Conservation (phyloP, 2,329 filamentous ascomycete species). For the Teratosphaeria pseudoeucalypti region DNA sequence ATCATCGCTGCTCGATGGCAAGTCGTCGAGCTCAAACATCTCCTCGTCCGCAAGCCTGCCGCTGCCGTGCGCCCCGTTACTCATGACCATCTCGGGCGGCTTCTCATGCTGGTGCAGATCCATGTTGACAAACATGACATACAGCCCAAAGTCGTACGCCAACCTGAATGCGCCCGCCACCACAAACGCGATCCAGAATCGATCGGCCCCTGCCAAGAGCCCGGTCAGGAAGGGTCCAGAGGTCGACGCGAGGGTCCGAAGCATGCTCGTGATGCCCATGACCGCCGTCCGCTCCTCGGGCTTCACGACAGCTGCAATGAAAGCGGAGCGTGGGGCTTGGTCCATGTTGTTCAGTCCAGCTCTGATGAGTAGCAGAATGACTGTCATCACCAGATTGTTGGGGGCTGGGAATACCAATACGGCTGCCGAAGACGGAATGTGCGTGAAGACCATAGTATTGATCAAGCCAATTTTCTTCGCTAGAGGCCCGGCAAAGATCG, state of each 20-base stretch:
- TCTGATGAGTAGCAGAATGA: slow-evolving; percentile 48
- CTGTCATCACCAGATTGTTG: slow-evolving; percentile 40
- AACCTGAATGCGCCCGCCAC: slow-evolving; percentile 44
- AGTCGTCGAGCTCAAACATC: slow-evolving; percentile 13
- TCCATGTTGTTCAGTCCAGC: slow-evolving; percentile 59
- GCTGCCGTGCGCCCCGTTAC: not conserved
- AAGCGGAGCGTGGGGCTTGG: slow-evolving; percentile 54
- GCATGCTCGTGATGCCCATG: slow-evolving; percentile 56
- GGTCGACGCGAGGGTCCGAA: slow-evolving; percentile 50
- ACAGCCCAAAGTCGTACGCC: slow-evolving; percentile 49
- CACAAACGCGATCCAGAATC: slow-evolving; percentile 54
- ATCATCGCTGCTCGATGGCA: slow-evolving; percentile 40
- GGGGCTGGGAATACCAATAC: slow-evolving; percentile 52
- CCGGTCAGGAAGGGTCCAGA: slow-evolving; percentile 47
- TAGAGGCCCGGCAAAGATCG: slow-evolving; percentile 48
- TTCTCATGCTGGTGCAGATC: slow-evolving; percentile 28
- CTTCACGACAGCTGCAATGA: slow-evolving; percentile 56
- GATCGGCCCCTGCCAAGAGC: slow-evolving; percentile 40
- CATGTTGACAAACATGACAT: slow-evolving; percentile 50
- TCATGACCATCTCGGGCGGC: not conserved
- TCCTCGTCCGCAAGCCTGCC: not conserved
- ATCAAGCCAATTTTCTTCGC: slow-evolving; percentile 52
- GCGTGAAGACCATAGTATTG: slow-evolving; percentile 54
- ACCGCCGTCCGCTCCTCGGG: slow-evolving; percentile 57
- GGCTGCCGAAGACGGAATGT: slow-evolving; percentile 50